Conservation (phyloP, 148 eudicot genomes). For the Heliosperma pusillum region DNA sequence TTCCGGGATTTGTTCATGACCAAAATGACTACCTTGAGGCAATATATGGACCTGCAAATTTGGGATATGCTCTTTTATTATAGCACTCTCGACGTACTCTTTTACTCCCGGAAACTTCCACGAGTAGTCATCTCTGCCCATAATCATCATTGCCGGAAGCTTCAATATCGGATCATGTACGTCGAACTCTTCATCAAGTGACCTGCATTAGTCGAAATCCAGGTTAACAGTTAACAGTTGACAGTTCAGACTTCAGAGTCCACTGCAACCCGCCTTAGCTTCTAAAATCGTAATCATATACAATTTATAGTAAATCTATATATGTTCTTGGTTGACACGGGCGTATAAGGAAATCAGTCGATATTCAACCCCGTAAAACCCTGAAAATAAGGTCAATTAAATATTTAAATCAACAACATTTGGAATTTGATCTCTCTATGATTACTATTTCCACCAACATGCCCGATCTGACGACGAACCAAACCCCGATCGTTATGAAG, state of each 20-base stretch:
- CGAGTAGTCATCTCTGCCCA: slow-evolving; percentile 31
- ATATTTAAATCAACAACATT: too few species aligned
- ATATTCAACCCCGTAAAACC: too few species aligned
- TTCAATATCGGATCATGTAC: slow-evolving; percentile 27
- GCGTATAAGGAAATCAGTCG: too few species aligned
- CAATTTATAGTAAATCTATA: too few species aligned
- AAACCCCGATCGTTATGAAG: too few species aligned
- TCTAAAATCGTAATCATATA: too few species aligned
- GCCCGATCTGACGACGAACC: too few species aligned
- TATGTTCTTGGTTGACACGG: too few species aligned
- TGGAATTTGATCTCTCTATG: too few species aligned
- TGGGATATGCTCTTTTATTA: slow-evolving; percentile 28
- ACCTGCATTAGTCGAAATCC: slow-evolving; percentile 11
- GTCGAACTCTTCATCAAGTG: slow-evolving; percentile 20
- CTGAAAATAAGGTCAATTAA: too few species aligned
- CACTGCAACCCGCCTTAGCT: background rate
- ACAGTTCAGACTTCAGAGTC: background rate
- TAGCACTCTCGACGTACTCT: slow-evolving; percentile 31
- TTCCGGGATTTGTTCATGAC: slow-evolving; percentile 48
- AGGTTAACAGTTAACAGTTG: background rate
- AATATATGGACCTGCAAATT: slow-evolving; percentile 28
- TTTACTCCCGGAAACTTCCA: slow-evolving; percentile 41
- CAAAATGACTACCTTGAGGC: slow-evolving; percentile 57
- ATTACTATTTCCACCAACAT: too few species aligned
- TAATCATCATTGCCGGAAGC: slow-evolving; percentile 24